Percentiles rank a stretch among this genome's conserved stretches.
These are phyloP conservation scores for Phytophthora pluvialis DNA, from an alignment of 352 stramenopile species.

Conservation along the genomic window DNA sequence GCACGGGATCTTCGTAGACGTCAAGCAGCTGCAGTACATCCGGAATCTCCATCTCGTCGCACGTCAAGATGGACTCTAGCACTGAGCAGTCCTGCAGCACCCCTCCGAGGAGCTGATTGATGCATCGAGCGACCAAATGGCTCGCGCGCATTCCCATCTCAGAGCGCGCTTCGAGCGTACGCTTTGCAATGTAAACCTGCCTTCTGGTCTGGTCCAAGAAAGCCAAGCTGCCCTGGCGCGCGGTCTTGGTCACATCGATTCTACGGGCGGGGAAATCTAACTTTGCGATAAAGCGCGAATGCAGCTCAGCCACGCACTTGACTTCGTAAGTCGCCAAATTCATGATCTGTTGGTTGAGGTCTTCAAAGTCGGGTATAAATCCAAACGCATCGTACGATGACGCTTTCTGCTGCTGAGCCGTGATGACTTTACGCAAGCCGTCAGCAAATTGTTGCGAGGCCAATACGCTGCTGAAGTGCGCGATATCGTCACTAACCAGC, in stretches of 20 bases:
- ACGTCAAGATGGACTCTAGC: constrained; percentile 71
- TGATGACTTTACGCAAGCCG: constrained; percentile 72
- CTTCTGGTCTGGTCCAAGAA: constrained; percentile 55
- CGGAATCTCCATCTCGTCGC: constrained; percentile 55
- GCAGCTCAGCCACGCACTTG: constrained; percentile 52
- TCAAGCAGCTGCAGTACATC: constrained; percentile 61
- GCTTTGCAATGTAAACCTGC: constrained; percentile 62
- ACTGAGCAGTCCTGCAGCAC: constrained; percentile 67
- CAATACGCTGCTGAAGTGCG: constrained; percentile 61
- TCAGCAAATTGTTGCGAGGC: constrained; percentile 60
- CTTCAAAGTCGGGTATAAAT: constrained; percentile 63
- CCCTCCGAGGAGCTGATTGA: constrained; percentile 74
- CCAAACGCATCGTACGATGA: constrained; percentile 49
- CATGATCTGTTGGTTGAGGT: constrained; percentile 66
- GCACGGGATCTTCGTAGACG: constrained; percentile 63
- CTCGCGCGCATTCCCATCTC: constrained; percentile 48
- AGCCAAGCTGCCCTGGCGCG: constrained; percentile 54
- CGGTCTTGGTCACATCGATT: constrained; percentile 72
- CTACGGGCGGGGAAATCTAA: constrained; percentile 51
- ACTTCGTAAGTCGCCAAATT: constrained; percentile 55
- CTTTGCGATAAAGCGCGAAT: constrained; percentile 71
- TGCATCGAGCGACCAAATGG: constrained; percentile 66
- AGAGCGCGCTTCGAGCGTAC: constrained; percentile 38
- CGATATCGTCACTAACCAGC: constrained; percentile 42
- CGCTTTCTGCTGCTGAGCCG: constrained; percentile 64